Evolutionary conservation across 1,284 basidiomycete species (phyloP).

Genomic region (Stereum hirsutum): DNA sequence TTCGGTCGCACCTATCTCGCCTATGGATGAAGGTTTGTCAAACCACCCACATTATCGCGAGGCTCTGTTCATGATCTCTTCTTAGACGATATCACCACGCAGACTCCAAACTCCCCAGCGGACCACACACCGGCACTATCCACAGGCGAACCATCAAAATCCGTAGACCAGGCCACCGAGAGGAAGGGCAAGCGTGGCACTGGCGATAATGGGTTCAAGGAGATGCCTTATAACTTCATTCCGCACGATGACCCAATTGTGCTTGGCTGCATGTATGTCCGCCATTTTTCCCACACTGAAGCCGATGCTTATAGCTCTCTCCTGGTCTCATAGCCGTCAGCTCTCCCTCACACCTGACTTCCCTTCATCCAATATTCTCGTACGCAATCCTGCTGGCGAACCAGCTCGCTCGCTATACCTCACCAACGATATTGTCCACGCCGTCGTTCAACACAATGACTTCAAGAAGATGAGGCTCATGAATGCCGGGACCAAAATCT

Average conservation of each 20-base stretch:
- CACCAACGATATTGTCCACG: constrained; percentile 78
- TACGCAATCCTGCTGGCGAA: constrained; percentile 81
- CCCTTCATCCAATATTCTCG: constrained; percentile 71
- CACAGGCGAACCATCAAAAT: constrained; percentile 7
- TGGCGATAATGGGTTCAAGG: constrained; percentile 63
- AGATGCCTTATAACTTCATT: constrained; percentile 86
- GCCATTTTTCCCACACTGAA: background rate
- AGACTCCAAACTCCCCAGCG: background rate
- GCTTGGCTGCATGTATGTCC: constrained; percentile 55
- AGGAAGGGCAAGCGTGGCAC: constrained; percentile 19
- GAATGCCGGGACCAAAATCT: constrained; percentile 85
- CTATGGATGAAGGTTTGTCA: constrained; percentile 11
- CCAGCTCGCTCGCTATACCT: constrained; percentile 83
- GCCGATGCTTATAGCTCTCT: background rate
- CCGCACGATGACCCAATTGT: constrained; percentile 64
- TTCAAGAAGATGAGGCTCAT: constrained; percentile 83
- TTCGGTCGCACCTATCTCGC: too few relatives aligned
- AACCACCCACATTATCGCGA: background rate
- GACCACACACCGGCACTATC: background rate
- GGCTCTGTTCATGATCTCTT: background rate
- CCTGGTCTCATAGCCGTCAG: constrained; percentile 42
- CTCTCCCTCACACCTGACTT: constrained; percentile 71
- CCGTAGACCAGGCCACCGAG: constrained; percentile 6
- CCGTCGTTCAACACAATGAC: constrained; percentile 77
- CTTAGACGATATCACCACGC: background rate